phyloP scores from a whole-genome alignment of 2,329 filamentous ascomycete genomes.

The Aspergillus arachidicola region DNA sequence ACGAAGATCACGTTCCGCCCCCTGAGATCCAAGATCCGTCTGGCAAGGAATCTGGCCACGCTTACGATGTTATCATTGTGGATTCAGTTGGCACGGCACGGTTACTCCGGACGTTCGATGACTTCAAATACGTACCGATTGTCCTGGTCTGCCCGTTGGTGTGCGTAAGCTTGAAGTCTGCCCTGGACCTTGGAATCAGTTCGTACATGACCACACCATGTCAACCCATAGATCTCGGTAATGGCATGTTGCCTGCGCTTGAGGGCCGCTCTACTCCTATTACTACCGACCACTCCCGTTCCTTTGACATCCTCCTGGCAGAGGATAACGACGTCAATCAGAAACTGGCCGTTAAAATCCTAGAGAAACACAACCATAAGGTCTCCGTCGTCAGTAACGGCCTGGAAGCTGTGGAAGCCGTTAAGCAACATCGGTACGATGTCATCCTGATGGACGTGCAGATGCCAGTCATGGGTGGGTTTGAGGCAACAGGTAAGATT shows the following conservation, averaged over 20 bases:
- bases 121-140: conserved; percentile 97
- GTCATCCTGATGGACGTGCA: conserved; percentile 99
- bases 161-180: conserved; percentile 89
- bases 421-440: conserved; percentile 90
- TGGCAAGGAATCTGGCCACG: conserved; percentile 54
- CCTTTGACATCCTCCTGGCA: conserved; percentile 90
- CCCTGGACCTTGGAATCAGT: conserved; percentile 92
- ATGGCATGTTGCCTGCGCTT: conserved; percentile 92
- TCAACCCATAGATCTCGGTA: conserved; percentile 88
- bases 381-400: conserved; percentile 85
- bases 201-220: conserved; percentile 99
- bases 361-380: conserved; percentile 86
- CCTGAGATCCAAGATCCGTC: conserved; percentile 55
- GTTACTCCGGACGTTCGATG: conserved; percentile 79
- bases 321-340: conserved; percentile 99
- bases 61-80: conserved; percentile 94
- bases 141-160: conserved; percentile 88
- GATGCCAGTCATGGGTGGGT: conserved; percentile 99
- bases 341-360: conserved; percentile 90
- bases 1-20: conserved; percentile 67
- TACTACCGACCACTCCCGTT: conserved; percentile 89
- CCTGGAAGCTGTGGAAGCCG: conserved; percentile 86
- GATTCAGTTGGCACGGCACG: conserved; percentile 92
- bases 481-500: conserved; percentile 96
- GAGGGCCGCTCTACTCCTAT: conserved; percentile 91